Evolutionary conservation across 2,329 filamentous ascomycete species (phyloP), one percentile per base, ranked within the genome.

Genomic region (Chaetomium sp.): DNA sequence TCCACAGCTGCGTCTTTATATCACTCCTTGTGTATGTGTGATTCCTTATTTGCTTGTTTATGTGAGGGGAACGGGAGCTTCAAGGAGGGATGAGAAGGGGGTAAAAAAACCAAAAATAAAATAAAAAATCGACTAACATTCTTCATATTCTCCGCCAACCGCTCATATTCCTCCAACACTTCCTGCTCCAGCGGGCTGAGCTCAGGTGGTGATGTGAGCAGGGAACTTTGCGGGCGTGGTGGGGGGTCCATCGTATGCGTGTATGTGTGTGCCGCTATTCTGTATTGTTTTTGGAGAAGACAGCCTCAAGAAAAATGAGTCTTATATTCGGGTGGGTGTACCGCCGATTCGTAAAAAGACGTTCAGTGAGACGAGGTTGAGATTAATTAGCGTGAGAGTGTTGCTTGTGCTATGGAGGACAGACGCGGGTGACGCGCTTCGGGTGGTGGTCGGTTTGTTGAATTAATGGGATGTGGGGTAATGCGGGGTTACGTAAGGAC

Each of bases 161-260:
- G 80, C 63, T 92, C 85, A 68, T 99, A 99, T 72, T 99, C 94
- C 59, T 97, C 91, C 1, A 99, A 78, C 1, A 99, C 87, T 69
- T 97, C 90, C 71, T 96, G 91, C 74, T 99, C 91, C 6, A 95
- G 80, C 4, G 90, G 87, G 0, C 86, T 80, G 59, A 96, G 76
- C 65, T 86, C 82, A 27, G 79, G 77, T 36, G 74, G 72, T 2
- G 74, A 70, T 42, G 74, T 27, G 60, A 58, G 56, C 37, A 60
- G 59, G 49, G 53, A 53, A 49, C 55, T 59, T 42, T 59, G 57
- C 7, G 44, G 61, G n/a, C 53, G 50, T 47, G 52, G 50, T 48
- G 51, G 46, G 19, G 59, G 60, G 45, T 66, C 64, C 64, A 66
- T 66, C 5, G 40, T 14, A 14, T 6, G 9, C 12, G 37, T 42